Base-by-base conservation (phyloP, 441 rosid species). In the Croton laevigatus region DNA sequence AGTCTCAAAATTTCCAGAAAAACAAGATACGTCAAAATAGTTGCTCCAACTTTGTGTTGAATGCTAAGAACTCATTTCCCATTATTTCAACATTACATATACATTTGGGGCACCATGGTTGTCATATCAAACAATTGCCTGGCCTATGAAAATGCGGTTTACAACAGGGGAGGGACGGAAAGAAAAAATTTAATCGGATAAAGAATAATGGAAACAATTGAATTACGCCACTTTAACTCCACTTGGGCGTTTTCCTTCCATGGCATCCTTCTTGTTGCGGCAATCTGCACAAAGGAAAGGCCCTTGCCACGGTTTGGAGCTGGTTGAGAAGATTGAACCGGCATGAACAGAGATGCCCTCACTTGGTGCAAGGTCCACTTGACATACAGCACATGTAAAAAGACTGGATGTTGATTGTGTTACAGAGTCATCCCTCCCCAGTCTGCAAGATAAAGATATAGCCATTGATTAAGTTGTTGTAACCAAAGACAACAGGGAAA, bases 211-310 rank as follows among this genome's bases (percentile, higher is more conserved):
- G 70, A 76, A 79, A 70, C 49, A 71, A 72, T 40, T 62, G n/a
- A 55, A 40, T 66, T 82, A 87, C 3, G 81, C 85, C 75, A 88
- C 95, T 81, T 81, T 84, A 8, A 88, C 87, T 44, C 91, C 94
- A 4, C 91, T 85, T 0, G 90, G 91, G 27, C 90, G 87, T 74
- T 92, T 90, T 49, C 98, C 97, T 88, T 92, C 96, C 96, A 90
- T 92, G 37, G 96, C 98, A 4, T 90, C 94, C 81, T 90, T 88
- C 84, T 90, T 92, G 38, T 89, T 66, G 7, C 91, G 89, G 62
- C 94, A 90, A 23, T 76, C 93, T 3, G 81, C 68, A 40, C 94
- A 92, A 0, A 92, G 91, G 81, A 92, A 92, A 61, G 94, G 96
- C 72, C 98, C 98, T 78, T 88, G 88, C 98, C 98, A 92, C 12